These are phyloP conservation scores for Neurospora sp. DNA, from an alignment of 495 filamentous ascomycete genomes.

Conservation along the genomic window DNA sequence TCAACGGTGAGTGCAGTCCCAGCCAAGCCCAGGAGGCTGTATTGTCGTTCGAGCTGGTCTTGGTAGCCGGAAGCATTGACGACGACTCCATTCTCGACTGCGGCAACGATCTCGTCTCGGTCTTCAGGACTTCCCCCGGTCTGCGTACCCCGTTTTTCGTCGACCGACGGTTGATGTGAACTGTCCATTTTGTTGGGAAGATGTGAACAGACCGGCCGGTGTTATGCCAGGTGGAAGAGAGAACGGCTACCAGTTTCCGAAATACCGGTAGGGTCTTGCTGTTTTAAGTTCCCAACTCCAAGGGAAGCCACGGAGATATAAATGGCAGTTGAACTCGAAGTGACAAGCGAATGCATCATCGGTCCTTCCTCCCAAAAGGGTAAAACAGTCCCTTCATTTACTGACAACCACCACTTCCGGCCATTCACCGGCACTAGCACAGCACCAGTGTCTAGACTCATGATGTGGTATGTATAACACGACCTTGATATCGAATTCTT, in stretches of 20 bases:
- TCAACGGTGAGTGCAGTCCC: slow-evolving; percentile 43
- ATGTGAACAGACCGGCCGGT: neutral
- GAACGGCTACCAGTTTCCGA: neutral
- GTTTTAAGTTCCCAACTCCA: neutral
- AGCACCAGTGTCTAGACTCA: neutral
- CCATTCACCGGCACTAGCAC: neutral
- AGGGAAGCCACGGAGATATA: neutral
- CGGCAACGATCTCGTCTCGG: slow-evolving; percentile 22
- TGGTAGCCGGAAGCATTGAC: slow-evolving; percentile 47
- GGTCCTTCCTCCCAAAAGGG: neutral
- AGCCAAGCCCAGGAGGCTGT: slow-evolving; percentile 40
- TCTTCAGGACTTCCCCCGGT: neutral
- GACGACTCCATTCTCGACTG: slow-evolving; percentile 26
- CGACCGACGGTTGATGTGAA: neutral
- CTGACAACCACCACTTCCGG: neutral
- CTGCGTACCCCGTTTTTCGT: neutral
- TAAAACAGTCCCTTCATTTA: neutral
- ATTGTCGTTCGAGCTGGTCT: slow-evolving; percentile 47
- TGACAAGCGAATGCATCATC: neutral
- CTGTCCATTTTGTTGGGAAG: neutral
- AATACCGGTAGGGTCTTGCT: neutral
- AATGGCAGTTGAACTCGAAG: neutral
- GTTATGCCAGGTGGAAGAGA: neutral
- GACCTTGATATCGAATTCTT: neutral
- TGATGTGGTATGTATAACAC: neutral